These are phyloP conservation scores for Apiospora marii DNA, from an alignment of 2,329 filamentous ascomycete species.

Conservation along the genomic window DNA sequence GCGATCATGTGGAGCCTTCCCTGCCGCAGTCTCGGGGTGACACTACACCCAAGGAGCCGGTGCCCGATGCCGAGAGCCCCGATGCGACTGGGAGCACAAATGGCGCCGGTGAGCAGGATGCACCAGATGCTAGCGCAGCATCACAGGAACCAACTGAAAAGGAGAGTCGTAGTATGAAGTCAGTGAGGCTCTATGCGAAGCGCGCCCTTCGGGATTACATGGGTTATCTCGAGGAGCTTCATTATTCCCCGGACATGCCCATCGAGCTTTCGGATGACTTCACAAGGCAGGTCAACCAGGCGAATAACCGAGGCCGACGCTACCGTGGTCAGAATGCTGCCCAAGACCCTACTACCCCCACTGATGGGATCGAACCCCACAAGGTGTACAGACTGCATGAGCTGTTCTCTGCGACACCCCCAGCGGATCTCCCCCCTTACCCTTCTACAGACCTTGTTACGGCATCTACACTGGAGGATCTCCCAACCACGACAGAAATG, in stretches of 20 bases:
- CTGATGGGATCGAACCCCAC: constrained; percentile 41
- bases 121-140: constrained; percentile 31
- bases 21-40: constrained; percentile 44
- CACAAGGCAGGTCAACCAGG: constrained; percentile 63
- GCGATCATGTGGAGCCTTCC: constrained; percentile 66
- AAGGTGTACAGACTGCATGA: constrained; percentile 59
- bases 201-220: constrained; percentile 78
- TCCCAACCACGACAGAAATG: constrained; percentile 59
- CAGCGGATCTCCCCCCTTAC: constrained; percentile 71
- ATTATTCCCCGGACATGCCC: constrained; percentile 78
- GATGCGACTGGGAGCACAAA: constrained; percentile 4
- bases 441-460: constrained; percentile 55
- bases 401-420: constrained; percentile 75
- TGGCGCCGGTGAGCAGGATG: constrained; percentile 23
- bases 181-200: constrained; percentile 78
- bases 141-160: constrained; percentile 27
- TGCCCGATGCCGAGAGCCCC: neutral
- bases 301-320: constrained; percentile 46
- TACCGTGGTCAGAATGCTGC: constrained; percentile 48
- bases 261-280: constrained; percentile 65
- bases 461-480: constrained; percentile 38
- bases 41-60: constrained; percentile 26
- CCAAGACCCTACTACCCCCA: constrained; percentile 48
- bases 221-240: constrained; percentile 75
- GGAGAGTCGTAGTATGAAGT: constrained; percentile 67